Conservation (phyloP, 129 eudicot species). For the Calendula officinalis region DNA sequence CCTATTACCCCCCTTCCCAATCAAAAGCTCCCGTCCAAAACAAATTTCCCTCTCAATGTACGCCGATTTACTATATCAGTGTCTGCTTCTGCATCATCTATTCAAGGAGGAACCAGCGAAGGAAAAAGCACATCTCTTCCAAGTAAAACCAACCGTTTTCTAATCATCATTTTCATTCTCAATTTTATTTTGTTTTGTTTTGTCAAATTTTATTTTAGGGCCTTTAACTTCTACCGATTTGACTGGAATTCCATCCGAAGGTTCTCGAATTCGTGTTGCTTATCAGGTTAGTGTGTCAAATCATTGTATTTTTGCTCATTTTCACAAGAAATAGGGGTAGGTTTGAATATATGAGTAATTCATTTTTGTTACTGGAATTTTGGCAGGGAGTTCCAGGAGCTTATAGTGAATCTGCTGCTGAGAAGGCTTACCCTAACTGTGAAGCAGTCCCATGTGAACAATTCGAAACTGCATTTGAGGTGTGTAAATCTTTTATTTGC, state of each 20-base stretch:
- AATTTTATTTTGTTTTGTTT: not conserved
- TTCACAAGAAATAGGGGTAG: not conserved
- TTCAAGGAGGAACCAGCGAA: constrained; percentile 30
- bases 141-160: constrained; percentile 14
- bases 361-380: not conserved
- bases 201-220: constrained; percentile 34
- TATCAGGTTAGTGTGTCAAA: constrained; percentile 50
- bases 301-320: not conserved
- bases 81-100: constrained; percentile 26
- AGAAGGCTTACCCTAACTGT: constrained; percentile 89
- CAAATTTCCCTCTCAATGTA: not conserved
- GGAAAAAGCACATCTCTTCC: constrained; percentile 30
- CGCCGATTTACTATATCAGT: constrained; percentile 10
- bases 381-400: constrained; percentile 93
- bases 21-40: constrained; percentile 12
- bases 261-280: constrained; percentile 90
- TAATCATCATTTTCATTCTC: not conserved
- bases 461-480: constrained; percentile 90
- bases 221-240: constrained; percentile 66
- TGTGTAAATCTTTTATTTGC: constrained; percentile 18
- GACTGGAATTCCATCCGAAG: constrained; percentile 45
- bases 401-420: constrained; percentile 88
- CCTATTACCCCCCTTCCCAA: constrained; percentile 5
- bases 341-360: too few species aligned
- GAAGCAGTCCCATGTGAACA: constrained; percentile 98